Evolutionary conservation across 805 yeast species (phyloP), one percentile per base, ranked within the genome.

Genomic region (Metschnikowia gelsemii): DNA sequence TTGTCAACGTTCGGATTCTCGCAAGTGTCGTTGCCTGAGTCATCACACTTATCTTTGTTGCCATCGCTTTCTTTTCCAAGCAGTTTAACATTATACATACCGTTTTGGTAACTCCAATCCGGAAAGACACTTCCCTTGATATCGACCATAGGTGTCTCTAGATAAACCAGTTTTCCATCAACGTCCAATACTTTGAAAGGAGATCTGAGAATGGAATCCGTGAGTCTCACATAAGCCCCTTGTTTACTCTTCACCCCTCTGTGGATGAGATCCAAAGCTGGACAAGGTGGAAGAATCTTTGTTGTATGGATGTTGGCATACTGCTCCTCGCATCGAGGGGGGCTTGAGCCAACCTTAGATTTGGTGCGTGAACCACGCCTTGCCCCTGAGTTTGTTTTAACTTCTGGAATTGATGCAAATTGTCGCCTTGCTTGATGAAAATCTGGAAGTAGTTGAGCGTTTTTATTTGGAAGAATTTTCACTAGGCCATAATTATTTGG

Each of bases 401-500:
- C 32, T 6, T 53, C 56, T 3, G 65, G 60, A 22, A 72, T 59
- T 8, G 65, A 53, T 6, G 65, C 55, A 42, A 73, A 74, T 51
- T 76, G 80, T 2, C 58, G 49, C 49, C 71, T 59, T 43, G 84
- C 71, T 42, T 77, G 73, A 30, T 59, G 64, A 53, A 70, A 83
- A 54, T 84, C 91, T 0, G 61, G 57, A 33, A 73, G 61, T 4
- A 78, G 42, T 22, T 63, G 62, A 8, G 68, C 70, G 49, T 74
- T 65, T 0, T 78, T 78, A 37, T 64, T 59, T 3, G 58, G 55
- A 32, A 62, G 63, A 19, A 73, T 54, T 35, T 75, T 73, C 1
- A 87, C 89, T 26, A 87, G 63, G 0, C 96, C 96, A 60, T 87
- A 87, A 50, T 82, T 79, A 59, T 87, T 87, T 6, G 81, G 75